These are phyloP conservation scores for Huntiella omanensis DNA, from an alignment of 2,329 filamentous ascomycete genomes.

Conservation along the genomic window DNA sequence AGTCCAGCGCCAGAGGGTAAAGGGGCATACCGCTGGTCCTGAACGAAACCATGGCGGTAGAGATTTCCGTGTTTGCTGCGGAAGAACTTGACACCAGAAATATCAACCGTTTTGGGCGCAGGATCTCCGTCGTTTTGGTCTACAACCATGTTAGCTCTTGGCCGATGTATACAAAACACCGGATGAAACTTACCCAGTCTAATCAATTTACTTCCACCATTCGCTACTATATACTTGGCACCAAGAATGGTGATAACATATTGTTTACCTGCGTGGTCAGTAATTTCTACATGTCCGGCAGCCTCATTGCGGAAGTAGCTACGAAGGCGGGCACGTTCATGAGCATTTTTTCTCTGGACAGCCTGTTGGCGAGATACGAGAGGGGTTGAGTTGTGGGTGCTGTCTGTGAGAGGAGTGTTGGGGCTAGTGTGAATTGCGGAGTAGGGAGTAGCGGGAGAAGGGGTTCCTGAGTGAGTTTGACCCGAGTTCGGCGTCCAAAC, in stretches of 20 bases:
- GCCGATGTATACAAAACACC: slow-evolving; percentile 18
- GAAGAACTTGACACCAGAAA: slow-evolving; percentile 67
- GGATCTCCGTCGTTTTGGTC: slow-evolving; percentile 21
- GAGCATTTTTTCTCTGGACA: neutral
- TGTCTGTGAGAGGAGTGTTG: slow-evolving; percentile 69
- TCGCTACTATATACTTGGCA: slow-evolving; percentile 53
- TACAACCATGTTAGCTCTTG: slow-evolving; percentile 35
- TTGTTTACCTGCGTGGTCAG: slow-evolving; percentile 7
- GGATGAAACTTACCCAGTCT: slow-evolving; percentile 42
- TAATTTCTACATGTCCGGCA: neutral
- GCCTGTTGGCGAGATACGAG: slow-evolving; percentile 14
- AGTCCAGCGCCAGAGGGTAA: slow-evolving; percentile 13
- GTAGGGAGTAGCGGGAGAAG: slow-evolving; percentile 13
- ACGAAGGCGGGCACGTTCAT: slow-evolving; percentile 5
- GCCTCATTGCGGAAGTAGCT: slow-evolving; percentile 2
- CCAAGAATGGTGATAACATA: slow-evolving; percentile 33
- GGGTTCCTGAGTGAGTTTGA: slow-evolving; percentile 15
- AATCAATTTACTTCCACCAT: slow-evolving; percentile 67
- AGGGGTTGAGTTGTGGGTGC: slow-evolving; percentile 32
- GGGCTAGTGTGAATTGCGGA: slow-evolving; percentile 61
- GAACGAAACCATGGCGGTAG: slow-evolving; percentile 56
- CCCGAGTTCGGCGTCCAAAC: slow-evolving; percentile 12
- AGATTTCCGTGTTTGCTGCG: slow-evolving; percentile 79
- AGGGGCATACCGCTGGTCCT: slow-evolving; percentile 51
- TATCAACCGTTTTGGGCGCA: slow-evolving; percentile 53